Conservation (phyloP, 2,329 filamentous ascomycete genomes). For the Aureobasidium vineae region DNA sequence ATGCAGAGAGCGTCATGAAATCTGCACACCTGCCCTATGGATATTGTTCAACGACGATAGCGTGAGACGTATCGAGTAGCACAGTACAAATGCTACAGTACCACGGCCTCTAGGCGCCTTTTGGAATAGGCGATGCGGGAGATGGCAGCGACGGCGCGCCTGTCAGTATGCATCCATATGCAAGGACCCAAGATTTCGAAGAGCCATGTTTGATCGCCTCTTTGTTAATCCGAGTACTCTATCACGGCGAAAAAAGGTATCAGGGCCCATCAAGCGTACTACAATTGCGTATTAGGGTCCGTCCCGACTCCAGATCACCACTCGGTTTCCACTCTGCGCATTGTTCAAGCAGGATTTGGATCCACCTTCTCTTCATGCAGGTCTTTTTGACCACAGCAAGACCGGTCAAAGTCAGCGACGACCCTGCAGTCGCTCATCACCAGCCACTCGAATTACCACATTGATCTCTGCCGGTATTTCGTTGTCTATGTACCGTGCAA, state of each 20-base stretch:
- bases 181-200: constrained; percentile 15
- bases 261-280: background rate
- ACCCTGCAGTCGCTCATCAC: background rate
- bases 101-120: constrained; percentile 18
- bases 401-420: constrained; percentile 21
- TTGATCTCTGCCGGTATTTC: background rate
- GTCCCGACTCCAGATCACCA: background rate
- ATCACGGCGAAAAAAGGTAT: background rate
- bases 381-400: background rate
- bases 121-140: constrained; percentile 21
- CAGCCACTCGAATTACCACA: background rate
- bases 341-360: constrained; percentile 3
- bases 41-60: constrained; percentile 14
- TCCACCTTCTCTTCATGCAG: constrained; percentile 8
- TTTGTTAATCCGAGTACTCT: background rate
- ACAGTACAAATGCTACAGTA: constrained; percentile 22
- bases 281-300: background rate
- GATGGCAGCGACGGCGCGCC: constrained; percentile 22
- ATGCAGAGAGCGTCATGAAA: constrained; percentile 16
- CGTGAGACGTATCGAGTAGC: constrained; percentile 8
- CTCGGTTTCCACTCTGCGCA: background rate
- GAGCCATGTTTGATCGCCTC: background rate
- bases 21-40: constrained; percentile 13
- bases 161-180: constrained; percentile 17
- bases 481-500: background rate